phyloP scores from a whole-genome alignment of 495 filamentous ascomycete genomes.

The Letharia columbiana region DNA sequence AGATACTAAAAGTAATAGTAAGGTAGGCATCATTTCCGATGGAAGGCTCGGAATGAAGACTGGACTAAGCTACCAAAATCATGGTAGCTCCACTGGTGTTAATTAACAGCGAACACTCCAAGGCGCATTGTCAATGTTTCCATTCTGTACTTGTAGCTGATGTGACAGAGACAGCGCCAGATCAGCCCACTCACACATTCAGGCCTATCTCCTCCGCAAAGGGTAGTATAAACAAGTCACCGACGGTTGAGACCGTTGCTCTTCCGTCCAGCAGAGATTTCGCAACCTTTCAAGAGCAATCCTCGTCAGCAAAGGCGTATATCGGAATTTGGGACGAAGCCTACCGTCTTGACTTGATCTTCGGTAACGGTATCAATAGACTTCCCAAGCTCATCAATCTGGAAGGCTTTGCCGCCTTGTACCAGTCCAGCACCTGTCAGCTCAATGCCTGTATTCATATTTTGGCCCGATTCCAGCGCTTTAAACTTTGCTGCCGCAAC shows the following conservation, averaged over 20 bases:
- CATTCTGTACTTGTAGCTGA: background rate
- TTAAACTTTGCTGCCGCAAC: constrained; percentile 88
- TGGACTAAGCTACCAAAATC: too few species aligned
- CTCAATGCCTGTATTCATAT: constrained; percentile 55
- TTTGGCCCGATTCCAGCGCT: constrained; percentile 76
- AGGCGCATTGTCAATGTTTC: background rate
- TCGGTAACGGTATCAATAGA: constrained; percentile 70
- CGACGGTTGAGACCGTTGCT: constrained; percentile 78
- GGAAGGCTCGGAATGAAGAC: too few species aligned
- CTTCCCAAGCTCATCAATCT: constrained; percentile 75
- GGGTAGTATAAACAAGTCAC: constrained; percentile 80
- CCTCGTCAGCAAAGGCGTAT: constrained; percentile 17
- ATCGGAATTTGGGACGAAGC: constrained; percentile 31
- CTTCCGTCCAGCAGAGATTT: constrained; percentile 79
- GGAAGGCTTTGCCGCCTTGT: constrained; percentile 72
- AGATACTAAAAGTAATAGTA: too few species aligned
- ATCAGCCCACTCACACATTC: constrained; percentile 58
- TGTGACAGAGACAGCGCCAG: background rate
- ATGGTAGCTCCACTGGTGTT: too few species aligned
- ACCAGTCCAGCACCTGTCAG: constrained; percentile 69
- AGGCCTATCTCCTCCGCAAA: constrained; percentile 91
- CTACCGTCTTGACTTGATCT: constrained; percentile 79
- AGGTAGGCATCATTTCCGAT: too few species aligned
- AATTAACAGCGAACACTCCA: background rate
- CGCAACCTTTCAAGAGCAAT: constrained; percentile 53